Base-by-base conservation (phyloP, 164 flowering plant species). In the Euptelea pleiosperma region DNA sequence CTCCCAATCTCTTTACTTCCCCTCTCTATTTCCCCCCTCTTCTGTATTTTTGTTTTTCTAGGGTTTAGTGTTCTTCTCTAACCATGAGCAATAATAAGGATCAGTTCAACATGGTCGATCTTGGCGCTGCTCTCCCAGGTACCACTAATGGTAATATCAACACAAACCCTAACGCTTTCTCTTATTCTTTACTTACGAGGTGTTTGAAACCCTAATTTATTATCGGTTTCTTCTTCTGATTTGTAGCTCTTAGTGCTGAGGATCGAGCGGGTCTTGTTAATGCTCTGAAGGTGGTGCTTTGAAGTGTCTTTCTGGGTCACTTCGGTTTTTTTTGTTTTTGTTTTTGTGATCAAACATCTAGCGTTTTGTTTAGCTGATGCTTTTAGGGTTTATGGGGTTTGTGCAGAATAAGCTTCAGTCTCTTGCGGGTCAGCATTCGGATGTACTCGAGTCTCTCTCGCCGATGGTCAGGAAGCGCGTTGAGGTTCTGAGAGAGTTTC, bases 391-490 rank as follows among this genome's bases (percentile, higher is more conserved):
- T 41, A 7, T 28, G 24, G 31, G 34, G 3, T 46, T 47, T 54
- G 36, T 53, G 64, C 58, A 77, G 82, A 56, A 65, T 60, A 77
- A 77, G 70, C 69, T 75, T 50, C 73, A 70, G 65, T 46, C 64
- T 59, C 60, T 79, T 37, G 75, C 76, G 15, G 78, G 79, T 21
- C 69, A 73, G 59, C 79, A 72, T 41, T 37, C 76, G 3, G 78
- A 77, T 59, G 72, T 77, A 3, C 64, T 79, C 3, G 84, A 77
- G 58, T 37, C 71, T 3, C 67, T 79, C 9, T 7, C 84, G 0
- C 77, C 81, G 0, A 62, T 47, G 5, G 77, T 79, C 62, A 69
- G 77, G 50, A 77, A 75, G 68, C 79, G 81, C 3, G 81, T 79
- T 21, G 77, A 73, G 30, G 72, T 55, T 45, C 67, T 79, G 11